Base-by-base conservation (phyloP, 257 asterid genomes). In the Gentiana straminea region DNA sequence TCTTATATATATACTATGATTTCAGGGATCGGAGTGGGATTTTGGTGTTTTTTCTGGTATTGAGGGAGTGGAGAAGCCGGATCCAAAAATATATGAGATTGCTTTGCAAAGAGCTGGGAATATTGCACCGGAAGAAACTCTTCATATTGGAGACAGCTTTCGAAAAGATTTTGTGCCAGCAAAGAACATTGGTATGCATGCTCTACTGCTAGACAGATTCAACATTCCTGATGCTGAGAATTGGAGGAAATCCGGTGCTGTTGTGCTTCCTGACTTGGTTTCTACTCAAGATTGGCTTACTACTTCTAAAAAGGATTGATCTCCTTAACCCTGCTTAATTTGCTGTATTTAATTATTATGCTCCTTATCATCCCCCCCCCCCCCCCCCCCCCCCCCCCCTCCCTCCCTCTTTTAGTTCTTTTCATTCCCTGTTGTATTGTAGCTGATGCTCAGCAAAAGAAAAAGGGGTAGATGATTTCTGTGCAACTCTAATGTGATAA, bases 11-110 rank as follows among this genome's bases (percentile, higher is more conserved):
- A 2, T 37, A 10, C 32, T 4, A 11, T 64, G 68, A 51, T 55
- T 52, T 37, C 78, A 91, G 96, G 98, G 98, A 61, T 83, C 94
- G 1, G 97, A 84, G 76, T 92, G 97, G 97, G 98, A 92, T 69
- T 88, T 88, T 60, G 97, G 97, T 13, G 91, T 88, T 55, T 92
- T 92, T 81, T 92, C 98, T 1, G 95, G 98, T 50, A 82, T 92
- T 3, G 98, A 78, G 71, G 98, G 98, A 11, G 74, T 85, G 36
- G 97, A 92, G 74, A 92, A 92, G 70, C 98, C 97, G 0, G 84
- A 92, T 70, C 93, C 85, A 35, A 83, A 74, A 67, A 60, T 92
- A 54, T 92, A 78, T 37, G 55, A 78, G 82, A 70, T 88, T 70
- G 98, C 98, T 15, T 74, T 92, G 75, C 79, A 79, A 75, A 85